Evolutionary conservation across 352 stramenopile genomes (phyloP), one percentile per base, ranked within the genome.

Genomic region (Globisporangium megalacanthum): DNA sequence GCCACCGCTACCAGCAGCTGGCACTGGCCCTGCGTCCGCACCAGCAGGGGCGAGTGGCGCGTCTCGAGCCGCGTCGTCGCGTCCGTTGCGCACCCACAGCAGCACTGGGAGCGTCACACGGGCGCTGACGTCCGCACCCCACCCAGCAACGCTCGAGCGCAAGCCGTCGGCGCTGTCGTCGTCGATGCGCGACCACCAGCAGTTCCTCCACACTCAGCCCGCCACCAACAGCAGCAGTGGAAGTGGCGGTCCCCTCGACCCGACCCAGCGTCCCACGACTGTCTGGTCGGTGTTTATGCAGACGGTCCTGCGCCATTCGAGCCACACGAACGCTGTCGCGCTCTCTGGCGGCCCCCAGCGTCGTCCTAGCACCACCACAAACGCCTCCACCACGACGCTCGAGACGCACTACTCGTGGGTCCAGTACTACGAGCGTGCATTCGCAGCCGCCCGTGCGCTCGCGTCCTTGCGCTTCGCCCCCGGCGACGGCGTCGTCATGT

Each of bases 401-500:
- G 55, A 66, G 36, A 20, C 6, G n/a, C 51, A 56, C 48, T 57
- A 67, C 61, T 70, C 67, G 19, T 84, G 74, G 75, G 35, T 35
- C 0, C 60, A 77, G 45, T 77, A 77, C 49, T 59, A 78, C 44
- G 58, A 64, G 17, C 61, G 44, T 19, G 68, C 67, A 33, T 52
- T 67, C 31, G 50, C 42, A 6, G 63, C 83, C 25, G 72, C 77
- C 44, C 73, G 75, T 14, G 70, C 72, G 35, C 60, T 93, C 11
- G 33, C 77, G 42, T 73, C 81, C 36, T 49, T 89, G 10, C 77
- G 78, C 1, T 86, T 93, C 45, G 52, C 54, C 29, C 19, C 65
- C 0, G 80, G 83, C 22, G 78, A 93, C 52, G 83, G 78, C 17
- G 75, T 82, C 0, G 75, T 91, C 4, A 57, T 89, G 51, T 72